Evolutionary conservation across 352 stramenopile species (phyloP).

Genomic region (Aphanomyces invadans): DNA sequence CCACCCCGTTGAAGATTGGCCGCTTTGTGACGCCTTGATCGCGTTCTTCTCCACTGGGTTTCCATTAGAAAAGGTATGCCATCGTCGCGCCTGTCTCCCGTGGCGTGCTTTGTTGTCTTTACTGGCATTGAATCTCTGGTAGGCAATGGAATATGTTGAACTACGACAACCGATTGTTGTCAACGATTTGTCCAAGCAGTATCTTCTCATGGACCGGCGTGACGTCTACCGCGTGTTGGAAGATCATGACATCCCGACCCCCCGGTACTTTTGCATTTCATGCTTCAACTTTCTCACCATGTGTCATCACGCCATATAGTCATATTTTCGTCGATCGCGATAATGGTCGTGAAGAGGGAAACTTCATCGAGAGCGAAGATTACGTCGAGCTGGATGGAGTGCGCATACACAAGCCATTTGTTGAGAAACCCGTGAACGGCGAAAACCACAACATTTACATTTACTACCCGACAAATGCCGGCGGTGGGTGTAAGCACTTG

Average conservation of each 20-base stretch:
- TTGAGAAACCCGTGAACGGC: conserved; percentile 99
- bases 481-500: conserved; percentile 97
- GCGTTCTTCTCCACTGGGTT: conserved; percentile 98
- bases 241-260: conserved; percentile 90
- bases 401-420: conserved; percentile 98
- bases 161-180: conserved; percentile 92
- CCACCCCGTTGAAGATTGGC: conserved; percentile 88
- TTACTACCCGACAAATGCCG: conserved; percentile 98
- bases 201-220: conserved; percentile 92
- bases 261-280: conserved; percentile 33
- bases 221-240: conserved; percentile 92
- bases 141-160: conserved; percentile 93
- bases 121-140: conserved; percentile 38
- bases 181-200: conserved; percentile 96
- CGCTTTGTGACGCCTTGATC: conserved; percentile 95
- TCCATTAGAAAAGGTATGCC: conserved; percentile 89
- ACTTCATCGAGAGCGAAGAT: conserved; percentile 57
- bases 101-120: neutral
- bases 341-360: conserved; percentile 25
- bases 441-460: conserved; percentile 99
- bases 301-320: conserved; percentile 18
- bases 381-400: conserved; percentile 88
- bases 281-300: no score
- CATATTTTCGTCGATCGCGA: conserved; percentile 95
- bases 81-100: neutral